Evolutionary conservation across 192 early-diverging fungal genomes (phyloP).

Genomic region (Coemansia umbellata): DNA sequence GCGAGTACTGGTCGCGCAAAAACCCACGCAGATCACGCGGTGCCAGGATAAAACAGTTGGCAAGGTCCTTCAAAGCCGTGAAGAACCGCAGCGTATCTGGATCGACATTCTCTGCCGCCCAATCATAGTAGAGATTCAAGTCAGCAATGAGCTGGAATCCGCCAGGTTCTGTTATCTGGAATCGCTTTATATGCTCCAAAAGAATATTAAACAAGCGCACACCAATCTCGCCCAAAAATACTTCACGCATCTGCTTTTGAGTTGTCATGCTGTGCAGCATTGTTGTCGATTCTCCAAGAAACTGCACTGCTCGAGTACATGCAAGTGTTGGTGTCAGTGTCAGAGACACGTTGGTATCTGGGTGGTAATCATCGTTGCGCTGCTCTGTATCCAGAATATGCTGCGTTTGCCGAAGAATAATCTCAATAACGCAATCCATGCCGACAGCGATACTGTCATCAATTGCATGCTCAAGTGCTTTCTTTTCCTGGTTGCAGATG

Average conservation of each 20-base stretch:
- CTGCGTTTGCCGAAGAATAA: constrained; percentile 81
- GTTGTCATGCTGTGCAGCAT: constrained; percentile 65
- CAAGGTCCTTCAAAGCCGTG: constrained; percentile 49
- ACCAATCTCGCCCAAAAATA: constrained; percentile 88
- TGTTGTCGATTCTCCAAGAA: constrained; percentile 70
- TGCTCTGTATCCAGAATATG: constrained; percentile 77
- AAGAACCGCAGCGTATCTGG: constrained; percentile 42
- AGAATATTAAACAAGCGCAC: constrained; percentile 82
- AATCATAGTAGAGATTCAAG: constrained; percentile 48
- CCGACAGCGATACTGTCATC: constrained; percentile 91
- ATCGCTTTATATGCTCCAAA: constrained; percentile 76
- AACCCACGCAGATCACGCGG: constrained; percentile 44
- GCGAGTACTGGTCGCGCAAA: constrained; percentile 40
- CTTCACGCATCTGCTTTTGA: constrained; percentile 82
- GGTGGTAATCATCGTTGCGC: constrained; percentile 68
- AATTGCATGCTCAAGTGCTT: constrained; percentile 75
- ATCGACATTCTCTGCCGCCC: constrained; percentile 31
- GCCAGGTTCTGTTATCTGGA: constrained; percentile 76
- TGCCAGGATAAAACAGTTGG: constrained; percentile 49
- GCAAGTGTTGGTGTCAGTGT: constrained; percentile 80
- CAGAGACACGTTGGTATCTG: constrained; percentile 52
- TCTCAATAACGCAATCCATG: constrained; percentile 88
- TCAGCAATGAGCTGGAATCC: constrained; percentile 83
- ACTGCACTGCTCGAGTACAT: constrained; percentile 71
- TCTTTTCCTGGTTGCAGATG: constrained; percentile 88